Percentiles rank a stretch among this genome's conserved stretches.
These are phyloP conservation scores for Circinella minor DNA, from an alignment of 371 early-diverging fungal genomes.

Conservation along the genomic window DNA sequence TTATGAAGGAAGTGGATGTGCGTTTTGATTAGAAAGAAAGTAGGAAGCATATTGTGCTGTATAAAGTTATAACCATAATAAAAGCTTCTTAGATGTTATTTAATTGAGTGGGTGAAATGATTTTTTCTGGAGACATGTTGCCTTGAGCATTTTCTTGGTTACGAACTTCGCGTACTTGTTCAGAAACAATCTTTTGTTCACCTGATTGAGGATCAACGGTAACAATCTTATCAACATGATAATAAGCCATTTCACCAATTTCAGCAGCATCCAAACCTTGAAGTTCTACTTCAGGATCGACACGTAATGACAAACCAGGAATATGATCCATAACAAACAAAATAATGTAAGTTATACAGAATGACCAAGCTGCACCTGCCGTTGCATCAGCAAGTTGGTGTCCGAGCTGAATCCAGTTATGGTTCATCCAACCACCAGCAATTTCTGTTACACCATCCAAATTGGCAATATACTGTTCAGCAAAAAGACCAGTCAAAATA, in stretches of 20 bases:
- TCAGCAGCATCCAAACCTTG: conserved; percentile 79
- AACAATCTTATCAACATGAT: conserved; percentile 52
- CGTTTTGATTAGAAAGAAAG: too few relatives aligned
- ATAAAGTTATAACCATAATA: background rate
- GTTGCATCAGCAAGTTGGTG: conserved; percentile 81
- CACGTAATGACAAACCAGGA: conserved; percentile 77
- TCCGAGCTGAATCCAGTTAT: conserved; percentile 78
- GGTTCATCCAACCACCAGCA: conserved; percentile 85
- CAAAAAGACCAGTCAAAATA: conserved; percentile 90
- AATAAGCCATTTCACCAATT: conserved; percentile 79
- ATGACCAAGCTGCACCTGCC: conserved; percentile 83
- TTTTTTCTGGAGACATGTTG: conserved; percentile 11
- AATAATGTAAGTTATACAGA: conserved; percentile 75
- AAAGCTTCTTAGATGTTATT: conserved; percentile 19
- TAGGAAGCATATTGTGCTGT: too few relatives aligned
- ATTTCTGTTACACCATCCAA: conserved; percentile 74
- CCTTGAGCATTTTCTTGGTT: conserved; percentile 21
- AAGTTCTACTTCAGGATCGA: conserved; percentile 71
- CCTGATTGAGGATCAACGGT: conserved; percentile 42
- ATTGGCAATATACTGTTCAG: conserved; percentile 72
- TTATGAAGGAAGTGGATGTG: too few relatives aligned
- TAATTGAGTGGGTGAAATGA: conserved; percentile 17
- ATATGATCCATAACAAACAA: conserved; percentile 80
- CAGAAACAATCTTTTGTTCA: conserved; percentile 41
- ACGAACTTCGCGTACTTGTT: conserved; percentile 38